Evolutionary conservation across 2,329 filamentous ascomycete genomes (phyloP).

Genomic region (Thelonectria rubi): DNA sequence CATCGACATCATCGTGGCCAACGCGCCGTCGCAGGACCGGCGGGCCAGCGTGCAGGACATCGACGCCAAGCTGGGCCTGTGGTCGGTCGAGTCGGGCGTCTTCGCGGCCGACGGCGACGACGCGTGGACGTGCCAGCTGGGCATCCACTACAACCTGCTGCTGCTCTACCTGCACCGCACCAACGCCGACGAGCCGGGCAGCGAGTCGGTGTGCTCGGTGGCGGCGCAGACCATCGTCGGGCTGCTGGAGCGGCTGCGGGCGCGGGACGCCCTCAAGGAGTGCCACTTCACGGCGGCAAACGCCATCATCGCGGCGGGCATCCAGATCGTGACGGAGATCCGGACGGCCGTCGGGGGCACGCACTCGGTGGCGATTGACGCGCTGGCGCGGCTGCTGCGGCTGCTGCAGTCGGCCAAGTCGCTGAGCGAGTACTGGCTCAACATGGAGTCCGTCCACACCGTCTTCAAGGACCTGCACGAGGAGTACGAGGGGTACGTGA

Average conservation of each 20-base stretch:
- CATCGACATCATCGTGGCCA: slow-evolving; percentile 32
- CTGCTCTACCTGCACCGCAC: slow-evolving; percentile 34
- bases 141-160: slow-evolving; percentile 36
- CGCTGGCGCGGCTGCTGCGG: slow-evolving; percentile 26
- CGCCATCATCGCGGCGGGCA: slow-evolving; percentile 34
- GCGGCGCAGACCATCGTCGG: slow-evolving; percentile 36
- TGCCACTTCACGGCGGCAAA: slow-evolving; percentile 40
- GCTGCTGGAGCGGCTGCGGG: slow-evolving; percentile 30
- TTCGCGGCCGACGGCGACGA: slow-evolving; percentile 30
- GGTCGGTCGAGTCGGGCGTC: slow-evolving; percentile 34
- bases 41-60: slow-evolving; percentile 30
- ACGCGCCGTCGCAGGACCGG: slow-evolving; percentile 25
- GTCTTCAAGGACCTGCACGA: slow-evolving; percentile 36
- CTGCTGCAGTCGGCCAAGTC: slow-evolving; percentile 28
- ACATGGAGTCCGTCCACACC: slow-evolving; percentile 37
- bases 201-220: slow-evolving; percentile 34
- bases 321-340: slow-evolving; percentile 34
- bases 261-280: slow-evolving; percentile 28
- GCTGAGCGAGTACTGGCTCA: slow-evolving; percentile 35
- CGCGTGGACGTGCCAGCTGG: slow-evolving; percentile 30
- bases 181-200: slow-evolving; percentile 11
- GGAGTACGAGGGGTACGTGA: slow-evolving; percentile 34
- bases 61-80: slow-evolving; percentile 30
- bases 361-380: slow-evolving; percentile 34
- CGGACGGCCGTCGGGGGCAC: slow-evolving; percentile 29